Evolutionary conservation across 352 stramenopile genomes (phyloP).

Genomic region (Pythium rhizo-oryzae): DNA sequence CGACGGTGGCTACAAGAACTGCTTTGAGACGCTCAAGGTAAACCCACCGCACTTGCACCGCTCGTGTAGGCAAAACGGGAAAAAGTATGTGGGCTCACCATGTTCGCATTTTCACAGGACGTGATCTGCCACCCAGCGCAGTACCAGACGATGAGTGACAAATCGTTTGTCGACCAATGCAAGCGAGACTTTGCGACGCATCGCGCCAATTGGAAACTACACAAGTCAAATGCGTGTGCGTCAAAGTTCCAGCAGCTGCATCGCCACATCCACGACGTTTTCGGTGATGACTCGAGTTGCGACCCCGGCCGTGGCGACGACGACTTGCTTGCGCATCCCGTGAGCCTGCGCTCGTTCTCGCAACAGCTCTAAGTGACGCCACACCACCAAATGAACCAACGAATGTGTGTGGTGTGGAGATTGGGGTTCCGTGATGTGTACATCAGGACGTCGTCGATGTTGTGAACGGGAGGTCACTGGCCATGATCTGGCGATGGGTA

Average conservation of each 20-base stretch:
- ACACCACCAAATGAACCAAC: too few species aligned
- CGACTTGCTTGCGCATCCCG: neutral
- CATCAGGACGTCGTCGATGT: slow-evolving; percentile 91
- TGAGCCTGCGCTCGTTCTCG: slow-evolving; percentile 14
- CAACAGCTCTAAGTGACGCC: slow-evolving; percentile 10
- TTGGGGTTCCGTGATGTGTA: too few species aligned
- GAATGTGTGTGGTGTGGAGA: too few species aligned
- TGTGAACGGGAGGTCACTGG: slow-evolving; percentile 91
- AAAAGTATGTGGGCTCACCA: too few species aligned
- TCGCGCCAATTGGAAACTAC: slow-evolving; percentile 49
- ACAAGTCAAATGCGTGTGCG: slow-evolving; percentile 45
- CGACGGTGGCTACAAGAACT: slow-evolving; percentile 75
- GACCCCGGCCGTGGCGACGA: neutral
- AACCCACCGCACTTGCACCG: too few species aligned
- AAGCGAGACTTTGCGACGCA: slow-evolving; percentile 52
- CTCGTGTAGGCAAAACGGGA: too few species aligned
- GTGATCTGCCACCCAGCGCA: slow-evolving; percentile 39
- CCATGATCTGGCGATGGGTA: slow-evolving; percentile 78
- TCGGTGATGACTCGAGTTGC: neutral
- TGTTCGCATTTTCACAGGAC: slow-evolving; percentile 16
- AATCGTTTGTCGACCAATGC: slow-evolving; percentile 43
- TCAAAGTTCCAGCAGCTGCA: slow-evolving; percentile 39
- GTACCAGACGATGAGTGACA: slow-evolving; percentile 59
- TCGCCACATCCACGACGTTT: slow-evolving; percentile 5
- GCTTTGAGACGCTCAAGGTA: slow-evolving; percentile 52